Conservation (phyloP, 2,329 filamentous ascomycete genomes). For the Phaeosphaeria sp. region DNA sequence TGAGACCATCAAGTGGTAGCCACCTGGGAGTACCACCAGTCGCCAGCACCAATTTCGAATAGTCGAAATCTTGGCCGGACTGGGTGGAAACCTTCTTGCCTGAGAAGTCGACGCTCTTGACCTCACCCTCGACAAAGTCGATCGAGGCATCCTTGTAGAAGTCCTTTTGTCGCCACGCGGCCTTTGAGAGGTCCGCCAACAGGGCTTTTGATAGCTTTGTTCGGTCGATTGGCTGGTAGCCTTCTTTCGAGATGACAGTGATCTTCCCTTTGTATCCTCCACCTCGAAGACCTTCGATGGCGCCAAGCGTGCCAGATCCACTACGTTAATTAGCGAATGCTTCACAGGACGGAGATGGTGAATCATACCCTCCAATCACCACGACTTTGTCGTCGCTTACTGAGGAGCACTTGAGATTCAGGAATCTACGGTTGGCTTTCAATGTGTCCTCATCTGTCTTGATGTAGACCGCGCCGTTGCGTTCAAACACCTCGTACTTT, state of each 20-base stretch:
- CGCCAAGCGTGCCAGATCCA: conserved; percentile 82
- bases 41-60: conserved; percentile 88
- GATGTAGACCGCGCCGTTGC: conserved; percentile 83
- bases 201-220: conserved; percentile 96
- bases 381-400: conserved; percentile 70
- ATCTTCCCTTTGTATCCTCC: conserved; percentile 81
- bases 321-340: conserved; percentile 44
- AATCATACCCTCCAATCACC: conserved; percentile 62
- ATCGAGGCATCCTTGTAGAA: conserved; percentile 74
- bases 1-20: conserved; percentile 84
- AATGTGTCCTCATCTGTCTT: conserved; percentile 79
- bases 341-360: background rate
- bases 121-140: conserved; percentile 64
- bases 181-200: conserved; percentile 78
- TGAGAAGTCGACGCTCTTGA: conserved; percentile 77
- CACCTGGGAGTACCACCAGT: conserved; percentile 80
- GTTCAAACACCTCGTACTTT: conserved; percentile 80
- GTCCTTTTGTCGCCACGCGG: conserved; percentile 75
- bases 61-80: conserved; percentile 72
- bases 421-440: conserved; percentile 75
- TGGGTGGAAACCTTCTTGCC: conserved; percentile 77
- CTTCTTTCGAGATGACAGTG: conserved; percentile 83
- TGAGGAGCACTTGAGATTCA: conserved; percentile 74
- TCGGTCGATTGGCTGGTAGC: conserved; percentile 86
- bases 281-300: conserved; percentile 81